Evolutionary conservation across 2,329 filamentous ascomycete species (phyloP).

Genomic region (Parastagonospora nodorum): DNA sequence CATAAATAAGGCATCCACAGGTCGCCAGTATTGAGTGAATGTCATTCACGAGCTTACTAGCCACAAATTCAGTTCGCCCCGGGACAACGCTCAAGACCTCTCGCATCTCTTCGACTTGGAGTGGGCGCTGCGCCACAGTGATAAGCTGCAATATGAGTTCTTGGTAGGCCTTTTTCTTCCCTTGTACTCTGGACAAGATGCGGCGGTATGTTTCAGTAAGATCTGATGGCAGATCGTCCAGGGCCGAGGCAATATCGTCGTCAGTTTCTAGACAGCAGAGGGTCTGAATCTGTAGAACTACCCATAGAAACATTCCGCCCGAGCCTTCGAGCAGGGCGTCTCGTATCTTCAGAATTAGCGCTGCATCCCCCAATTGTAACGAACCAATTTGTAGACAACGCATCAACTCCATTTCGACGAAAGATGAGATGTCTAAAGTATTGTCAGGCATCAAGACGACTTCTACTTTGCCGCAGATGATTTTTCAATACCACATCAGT

Average conservation of each 20-base stretch:
- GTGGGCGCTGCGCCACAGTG: slow-evolving; percentile 27
- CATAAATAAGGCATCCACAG: slow-evolving; percentile 23
- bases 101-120: slow-evolving; percentile 44
- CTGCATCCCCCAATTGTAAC: slow-evolving; percentile 29
- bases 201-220: slow-evolving; percentile 20
- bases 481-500: neutral
- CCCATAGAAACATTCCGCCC: slow-evolving; percentile 37
- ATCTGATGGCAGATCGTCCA: slow-evolving; percentile 20
- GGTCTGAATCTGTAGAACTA: slow-evolving; percentile 24
- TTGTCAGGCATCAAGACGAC: slow-evolving; percentile 26
- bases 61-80: slow-evolving; percentile 24
- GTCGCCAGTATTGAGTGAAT: slow-evolving; percentile 13
- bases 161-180: slow-evolving; percentile 2
- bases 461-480: too few relatives aligned
- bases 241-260: slow-evolving; percentile 37
- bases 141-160: slow-evolving; percentile 37
- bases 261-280: slow-evolving; percentile 46
- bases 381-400: slow-evolving; percentile 16
- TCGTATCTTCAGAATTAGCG: slow-evolving; percentile 31
- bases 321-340: slow-evolving; percentile 24
- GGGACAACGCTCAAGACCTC: slow-evolving; percentile 47
- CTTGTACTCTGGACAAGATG: slow-evolving; percentile 19
- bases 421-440: slow-evolving; percentile 25
- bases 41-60: slow-evolving; percentile 15
- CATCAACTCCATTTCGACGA: slow-evolving; percentile 32